These are phyloP conservation scores for Pythium biforme DNA, from an alignment of 352 stramenopile genomes.

Conservation along the genomic window DNA sequence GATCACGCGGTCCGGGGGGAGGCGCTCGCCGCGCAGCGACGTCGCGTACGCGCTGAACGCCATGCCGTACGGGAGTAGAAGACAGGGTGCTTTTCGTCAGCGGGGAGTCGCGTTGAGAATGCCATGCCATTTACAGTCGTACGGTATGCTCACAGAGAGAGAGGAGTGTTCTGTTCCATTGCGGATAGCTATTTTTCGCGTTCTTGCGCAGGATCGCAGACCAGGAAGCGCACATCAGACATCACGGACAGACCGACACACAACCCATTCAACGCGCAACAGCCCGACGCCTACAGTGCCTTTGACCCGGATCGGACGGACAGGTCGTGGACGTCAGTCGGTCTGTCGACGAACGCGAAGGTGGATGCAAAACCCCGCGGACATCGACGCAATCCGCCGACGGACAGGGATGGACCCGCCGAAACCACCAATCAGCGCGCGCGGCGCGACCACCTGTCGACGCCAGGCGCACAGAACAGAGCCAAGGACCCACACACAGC, in stretches of 20 bases:
- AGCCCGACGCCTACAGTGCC: too few species aligned
- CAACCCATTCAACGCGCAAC: background rate
- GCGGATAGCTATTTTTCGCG: conserved; percentile 8
- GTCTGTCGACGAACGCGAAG: background rate
- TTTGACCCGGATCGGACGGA: too few species aligned
- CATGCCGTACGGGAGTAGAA: background rate
- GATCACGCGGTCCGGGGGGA: conserved; percentile 14
- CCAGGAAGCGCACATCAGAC: too few species aligned
- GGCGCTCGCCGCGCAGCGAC: conserved; percentile 28
- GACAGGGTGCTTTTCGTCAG: background rate
- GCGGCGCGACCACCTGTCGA: conserved; percentile 11
- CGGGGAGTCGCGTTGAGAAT: too few species aligned
- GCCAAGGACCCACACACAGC: conserved; percentile 14
- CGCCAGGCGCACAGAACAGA: conserved; percentile 14
- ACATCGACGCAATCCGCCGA: conserved; percentile 1
- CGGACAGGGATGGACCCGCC: background rate
- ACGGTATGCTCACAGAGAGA: background rate
- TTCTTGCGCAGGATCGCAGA: background rate
- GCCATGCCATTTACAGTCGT: background rate
- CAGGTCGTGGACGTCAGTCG: too few species aligned
- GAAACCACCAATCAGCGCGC: conserved; percentile 10
- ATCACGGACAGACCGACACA: background rate
- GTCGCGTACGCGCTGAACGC: conserved; percentile 23
- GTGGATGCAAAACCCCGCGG: too few species aligned
- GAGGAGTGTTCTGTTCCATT: background rate